These are phyloP conservation scores for Coprinopsis strossmayeri DNA, from an alignment of 768 basidiomycete species.

Conservation along the genomic window DNA sequence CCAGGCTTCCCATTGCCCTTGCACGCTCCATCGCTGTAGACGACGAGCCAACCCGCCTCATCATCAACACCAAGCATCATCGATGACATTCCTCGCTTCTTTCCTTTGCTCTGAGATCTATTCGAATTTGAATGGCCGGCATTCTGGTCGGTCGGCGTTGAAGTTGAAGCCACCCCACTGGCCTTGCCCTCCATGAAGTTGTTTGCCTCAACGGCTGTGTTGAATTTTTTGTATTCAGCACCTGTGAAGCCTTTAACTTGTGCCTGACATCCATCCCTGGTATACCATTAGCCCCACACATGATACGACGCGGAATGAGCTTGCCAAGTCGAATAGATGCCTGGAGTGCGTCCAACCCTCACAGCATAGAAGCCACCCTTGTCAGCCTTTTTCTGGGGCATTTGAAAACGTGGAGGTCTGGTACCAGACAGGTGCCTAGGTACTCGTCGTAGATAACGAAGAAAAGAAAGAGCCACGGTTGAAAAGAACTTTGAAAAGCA, in stretches of 20 bases:
- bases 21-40: conserved; percentile 87
- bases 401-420: not conserved
- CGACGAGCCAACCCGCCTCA: conserved; percentile 37
- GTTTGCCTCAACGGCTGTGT: conserved; percentile 47
- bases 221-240: conserved; percentile 66
- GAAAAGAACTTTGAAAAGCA: too few species aligned
- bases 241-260: conserved; percentile 62
- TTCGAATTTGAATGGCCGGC: not conserved
- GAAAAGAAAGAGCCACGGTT: too few species aligned
- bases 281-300: conserved; percentile 2
- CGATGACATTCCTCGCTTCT: conserved; percentile 23
- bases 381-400: conserved; percentile 1
- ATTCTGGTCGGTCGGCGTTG: too few species aligned
- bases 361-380: conserved; percentile 71
- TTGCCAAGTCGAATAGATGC: conserved; percentile 70
- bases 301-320: conserved; percentile 10
- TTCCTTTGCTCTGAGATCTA: conserved; percentile 17
- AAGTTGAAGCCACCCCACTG: not conserved
- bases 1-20: conserved; percentile 68
- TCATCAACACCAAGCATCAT: conserved; percentile 18
- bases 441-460: not conserved
- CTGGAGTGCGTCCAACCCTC: conserved; percentile 50
- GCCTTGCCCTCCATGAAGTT: conserved; percentile 35
- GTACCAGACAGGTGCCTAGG: not conserved
- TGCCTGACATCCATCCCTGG: conserved; percentile 67